Base-by-base conservation (phyloP, 495 filamentous ascomycete genomes). In the Aspergillus egyptiacus region DNA sequence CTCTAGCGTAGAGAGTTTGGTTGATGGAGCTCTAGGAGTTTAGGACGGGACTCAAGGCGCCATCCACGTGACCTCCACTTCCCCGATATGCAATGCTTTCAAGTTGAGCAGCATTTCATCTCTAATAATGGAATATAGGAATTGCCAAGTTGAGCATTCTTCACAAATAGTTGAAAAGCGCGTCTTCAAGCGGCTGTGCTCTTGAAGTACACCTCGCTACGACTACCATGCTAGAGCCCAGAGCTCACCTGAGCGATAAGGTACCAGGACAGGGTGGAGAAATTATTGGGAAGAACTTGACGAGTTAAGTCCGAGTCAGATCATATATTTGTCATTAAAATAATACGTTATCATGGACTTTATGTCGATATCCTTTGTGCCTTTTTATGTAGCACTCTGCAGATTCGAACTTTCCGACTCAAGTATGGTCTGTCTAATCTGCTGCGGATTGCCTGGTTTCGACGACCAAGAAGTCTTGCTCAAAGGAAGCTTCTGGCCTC, bases 401-500 rank as follows among this genome's bases (percentile, higher is more conserved):
- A 32, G 18, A 30, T 37, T 30, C 41, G 35, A 38, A 43, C 23
- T 31, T 31, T 51, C 27, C 19, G 48, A 42, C 20, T 35, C 25
- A n/a, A 31, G 22, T 23, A 31, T 37, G 18, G 15, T 53, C 36
- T 47, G 23, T 43, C 43, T 44, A 48, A 28, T 22, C 50, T 28
- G 31, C 24, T 25, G 28, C 35, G 25, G 18, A 28, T 25, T 20
- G 20, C 28, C 37, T 42, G 45, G 44, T 48, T 43, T 38, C 42
- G 19, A 28, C 24, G 42, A 54, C 22, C 39, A 50, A 35, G 31
- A 51, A 53, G 45, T 45, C 35, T 38, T 20, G 25, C 48, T 72
- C 55, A 73, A 25, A 70, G 61, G 57, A 62, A 55, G 63, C 66
- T 73, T 53, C 59, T 69, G 35, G 54, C 46, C 54, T 56, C 56